Percentiles rank a stretch among this genome's conserved stretches.
Conservation (phyloP, 192 early-diverging fungal genomes). For the Cladochytrium replicatum region DNA sequence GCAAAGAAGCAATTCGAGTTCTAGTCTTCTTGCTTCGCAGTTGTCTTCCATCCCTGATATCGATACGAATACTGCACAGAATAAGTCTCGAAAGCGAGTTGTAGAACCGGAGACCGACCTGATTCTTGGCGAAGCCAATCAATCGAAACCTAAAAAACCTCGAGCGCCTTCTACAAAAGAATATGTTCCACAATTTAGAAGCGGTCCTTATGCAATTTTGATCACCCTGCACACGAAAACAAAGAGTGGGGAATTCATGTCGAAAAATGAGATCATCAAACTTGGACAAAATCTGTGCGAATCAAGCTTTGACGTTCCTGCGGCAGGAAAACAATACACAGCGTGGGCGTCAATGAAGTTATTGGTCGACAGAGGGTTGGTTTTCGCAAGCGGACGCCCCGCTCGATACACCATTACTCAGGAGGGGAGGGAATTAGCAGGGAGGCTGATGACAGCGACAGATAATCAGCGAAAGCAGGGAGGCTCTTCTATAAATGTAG, state of each 20-base stretch:
- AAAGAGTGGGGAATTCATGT: constrained; percentile 34
- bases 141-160: too few relatives aligned
- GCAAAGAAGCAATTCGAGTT: too few relatives aligned
- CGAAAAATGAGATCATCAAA: constrained; percentile 61
- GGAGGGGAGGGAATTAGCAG: constrained; percentile 54
- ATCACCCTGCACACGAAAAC: constrained; percentile 44
- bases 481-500: too few relatives aligned
- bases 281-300: constrained; percentile 57
- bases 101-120: too few relatives aligned
- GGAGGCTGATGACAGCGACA: constrained; percentile 29
- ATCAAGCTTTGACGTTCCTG: constrained; percentile 49
- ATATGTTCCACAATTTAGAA: constrained; percentile 70
- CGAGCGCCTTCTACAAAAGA: constrained; percentile 22
- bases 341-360: constrained; percentile 74
- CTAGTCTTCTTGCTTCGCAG: too few relatives aligned
- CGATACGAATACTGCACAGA: too few relatives aligned
- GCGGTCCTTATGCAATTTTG: constrained; percentile 74
- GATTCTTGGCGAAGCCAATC: too few relatives aligned
- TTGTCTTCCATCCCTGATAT: too few relatives aligned
- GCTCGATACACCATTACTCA: constrained; percentile 60
- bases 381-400: constrained; percentile 44
- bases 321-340: constrained; percentile 44
- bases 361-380: constrained; percentile 56
- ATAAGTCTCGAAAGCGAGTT: too few relatives aligned
- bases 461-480: constrained; percentile 8